phyloP scores from a whole-genome alignment of 1,139 yeast genomes.

The Blastobotrys malaysiensis region DNA sequence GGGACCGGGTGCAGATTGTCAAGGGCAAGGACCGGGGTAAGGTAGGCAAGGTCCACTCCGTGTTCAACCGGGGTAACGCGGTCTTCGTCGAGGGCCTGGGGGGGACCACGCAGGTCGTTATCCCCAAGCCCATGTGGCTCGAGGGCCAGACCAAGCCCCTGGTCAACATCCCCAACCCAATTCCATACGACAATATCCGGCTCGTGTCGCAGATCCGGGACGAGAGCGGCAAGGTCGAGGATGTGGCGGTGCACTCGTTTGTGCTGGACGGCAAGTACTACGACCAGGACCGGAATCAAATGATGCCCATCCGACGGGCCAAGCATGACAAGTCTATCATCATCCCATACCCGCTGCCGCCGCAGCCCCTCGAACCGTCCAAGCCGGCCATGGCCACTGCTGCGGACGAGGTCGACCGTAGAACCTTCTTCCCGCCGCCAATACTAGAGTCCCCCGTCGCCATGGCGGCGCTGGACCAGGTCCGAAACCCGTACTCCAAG shows the following conservation, averaged over 20 bases:
- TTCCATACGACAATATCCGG: conserved; percentile 59
- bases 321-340: conserved; percentile 59
- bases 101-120: conserved; percentile 46
- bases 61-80: conserved; percentile 46
- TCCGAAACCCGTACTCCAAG: conserved; percentile 67
- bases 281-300: conserved; percentile 66
- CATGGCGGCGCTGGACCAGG: conserved; percentile 53
- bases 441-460: conserved; percentile 69
- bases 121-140: conserved; percentile 70
- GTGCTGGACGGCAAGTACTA: conserved; percentile 60
- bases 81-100: conserved; percentile 53
- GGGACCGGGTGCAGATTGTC: conserved; percentile 61
- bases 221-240: conserved; percentile 49
- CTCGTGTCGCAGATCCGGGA: conserved; percentile 72
- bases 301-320: conserved; percentile 75
- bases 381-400: conserved; percentile 46
- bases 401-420: conserved; percentile 57
- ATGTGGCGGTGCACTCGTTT: conserved; percentile 75
- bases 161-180: conserved; percentile 49
- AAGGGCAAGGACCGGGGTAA: conserved; percentile 69
- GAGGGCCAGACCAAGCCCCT: conserved; percentile 70
- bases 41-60: conserved; percentile 52
- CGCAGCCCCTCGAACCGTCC: conserved; percentile 54
- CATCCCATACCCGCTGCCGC: conserved; percentile 89
- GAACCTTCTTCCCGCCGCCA: conserved; percentile 69